A percentile compares a stretch with the other conserved stretches of the same genome.
These are phyloP conservation scores for Heliamphora pulchella DNA, from an alignment of 179 eudicot genomes.

Conservation along the genomic window DNA sequence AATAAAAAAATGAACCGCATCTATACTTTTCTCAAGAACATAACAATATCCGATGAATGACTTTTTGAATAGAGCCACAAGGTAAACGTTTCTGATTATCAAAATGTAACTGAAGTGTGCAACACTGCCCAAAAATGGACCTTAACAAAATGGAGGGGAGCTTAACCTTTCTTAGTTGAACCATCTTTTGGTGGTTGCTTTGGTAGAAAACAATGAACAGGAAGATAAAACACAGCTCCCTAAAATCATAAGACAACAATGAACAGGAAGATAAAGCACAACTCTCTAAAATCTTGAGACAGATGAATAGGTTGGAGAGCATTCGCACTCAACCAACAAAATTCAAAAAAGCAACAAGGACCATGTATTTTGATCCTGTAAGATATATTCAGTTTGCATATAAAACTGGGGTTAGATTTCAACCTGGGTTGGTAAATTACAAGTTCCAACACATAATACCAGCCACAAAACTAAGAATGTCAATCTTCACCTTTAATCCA, in stretches of 20 bases:
- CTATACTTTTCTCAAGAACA: too few relatives aligned
- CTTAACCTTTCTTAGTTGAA: too few relatives aligned
- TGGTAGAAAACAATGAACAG: neutral
- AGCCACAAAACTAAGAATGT: constrained; percentile 2
- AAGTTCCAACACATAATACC: neutral
- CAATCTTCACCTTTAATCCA: neutral
- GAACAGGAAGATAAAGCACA: neutral
- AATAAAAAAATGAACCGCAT: too few relatives aligned
- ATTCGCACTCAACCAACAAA: neutral
- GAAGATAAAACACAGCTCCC: too few relatives aligned
- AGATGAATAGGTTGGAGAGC: neutral
- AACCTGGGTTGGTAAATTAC: neutral
- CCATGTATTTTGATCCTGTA: constrained; percentile 6
- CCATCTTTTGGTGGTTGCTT: neutral
- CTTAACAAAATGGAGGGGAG: neutral
- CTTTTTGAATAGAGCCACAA: too few relatives aligned
- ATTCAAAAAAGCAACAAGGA: constrained; percentile 2
- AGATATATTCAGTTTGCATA: constrained; percentile 14
- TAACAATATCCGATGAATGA: too few relatives aligned
- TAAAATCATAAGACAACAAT: neutral
- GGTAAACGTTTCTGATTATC: neutral
- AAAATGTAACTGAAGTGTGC: neutral
- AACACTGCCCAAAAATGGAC: neutral
- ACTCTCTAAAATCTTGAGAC: neutral
- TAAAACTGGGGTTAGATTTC: constrained; percentile 3